A percentile compares a stretch with the other conserved stretches of the same genome.
These are phyloP conservation scores for Sedum album DNA, from an alignment of 164 flowering plant genomes.

Conservation along the genomic window DNA sequence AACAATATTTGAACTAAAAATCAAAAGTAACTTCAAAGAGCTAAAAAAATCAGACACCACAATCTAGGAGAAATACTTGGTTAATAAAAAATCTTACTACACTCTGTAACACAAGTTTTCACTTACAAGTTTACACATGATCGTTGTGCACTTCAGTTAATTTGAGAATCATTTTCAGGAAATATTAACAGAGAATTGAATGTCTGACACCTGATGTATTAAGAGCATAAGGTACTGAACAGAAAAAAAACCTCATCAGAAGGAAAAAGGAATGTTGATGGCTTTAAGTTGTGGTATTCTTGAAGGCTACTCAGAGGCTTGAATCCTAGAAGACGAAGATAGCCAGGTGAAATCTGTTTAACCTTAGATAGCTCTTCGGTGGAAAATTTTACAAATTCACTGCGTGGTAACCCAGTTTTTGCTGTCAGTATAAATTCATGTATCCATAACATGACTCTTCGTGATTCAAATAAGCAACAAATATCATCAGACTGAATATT, in stretches of 20 bases:
- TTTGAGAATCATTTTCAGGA: no score
- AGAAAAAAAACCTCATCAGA: constrained; percentile 62
- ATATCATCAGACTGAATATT: not conserved
- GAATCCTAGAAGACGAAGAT: constrained; percentile 81
- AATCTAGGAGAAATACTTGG: no score
- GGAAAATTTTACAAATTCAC: constrained; percentile 54
- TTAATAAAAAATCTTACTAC: no score
- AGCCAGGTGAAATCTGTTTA: constrained; percentile 62
- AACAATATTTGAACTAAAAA: no score
- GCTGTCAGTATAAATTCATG: not conserved
- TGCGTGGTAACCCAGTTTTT: constrained; percentile 19
- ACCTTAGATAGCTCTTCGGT: constrained; percentile 64
- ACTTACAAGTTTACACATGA: no score
- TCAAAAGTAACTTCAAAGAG: no score
- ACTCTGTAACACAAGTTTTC: no score
- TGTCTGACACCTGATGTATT: not conserved
- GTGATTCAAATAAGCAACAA: not conserved
- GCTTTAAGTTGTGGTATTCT: constrained; percentile 86
- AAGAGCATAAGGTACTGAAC: constrained; percentile 1
- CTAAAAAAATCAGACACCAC: no score
- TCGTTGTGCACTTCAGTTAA: no score
- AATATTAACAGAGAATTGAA: not conserved
- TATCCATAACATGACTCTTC: not conserved
- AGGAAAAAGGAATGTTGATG: constrained; percentile 86
- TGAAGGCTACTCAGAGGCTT: constrained; percentile 85